A percentile compares a stretch with the other conserved stretches of the same genome.
Evolutionary conservation across 2,329 filamentous ascomycete genomes (phyloP).

Genomic region (Anisogramma anomala): DNA sequence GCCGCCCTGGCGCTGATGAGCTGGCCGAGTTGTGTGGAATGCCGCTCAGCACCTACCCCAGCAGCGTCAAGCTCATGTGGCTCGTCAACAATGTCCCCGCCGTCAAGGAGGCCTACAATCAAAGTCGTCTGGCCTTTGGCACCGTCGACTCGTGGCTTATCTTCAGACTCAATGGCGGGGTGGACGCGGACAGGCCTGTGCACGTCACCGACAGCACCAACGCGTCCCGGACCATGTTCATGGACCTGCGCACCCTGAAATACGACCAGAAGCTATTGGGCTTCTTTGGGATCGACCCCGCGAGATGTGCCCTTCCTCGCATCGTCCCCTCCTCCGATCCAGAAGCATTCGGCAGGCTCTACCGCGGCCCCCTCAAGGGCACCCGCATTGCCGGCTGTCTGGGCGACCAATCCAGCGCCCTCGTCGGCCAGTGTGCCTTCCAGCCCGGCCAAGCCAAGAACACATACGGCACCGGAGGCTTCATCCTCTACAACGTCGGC

Average conservation of each 20-base stretch:
- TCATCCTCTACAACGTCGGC: constrained; percentile 81
- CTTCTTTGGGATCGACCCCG: constrained; percentile 62
- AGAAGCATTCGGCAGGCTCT: constrained; percentile 58
- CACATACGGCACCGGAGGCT: constrained; percentile 83
- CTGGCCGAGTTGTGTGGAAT: constrained; percentile 64
- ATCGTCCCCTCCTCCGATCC: constrained; percentile 73
- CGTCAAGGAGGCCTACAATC: constrained; percentile 65
- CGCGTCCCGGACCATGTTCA: constrained; percentile 86
- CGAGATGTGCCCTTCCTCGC: constrained; percentile 64
- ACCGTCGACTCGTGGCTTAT: constrained; percentile 85
- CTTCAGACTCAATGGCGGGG: constrained; percentile 69
- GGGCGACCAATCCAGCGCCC: constrained; percentile 75
- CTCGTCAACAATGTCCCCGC: constrained; percentile 59
- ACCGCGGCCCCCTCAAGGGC: constrained; percentile 54
- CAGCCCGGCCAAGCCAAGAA: constrained; percentile 75
- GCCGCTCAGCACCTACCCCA: constrained; percentile 79
- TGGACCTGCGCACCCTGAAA: constrained; percentile 69
- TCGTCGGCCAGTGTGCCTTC: constrained; percentile 81
- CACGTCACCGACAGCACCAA: constrained; percentile 82
- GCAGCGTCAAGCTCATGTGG: constrained; percentile 77
- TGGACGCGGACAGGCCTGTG: constrained; percentile 43
- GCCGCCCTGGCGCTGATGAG: constrained; percentile 53
- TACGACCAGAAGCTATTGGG: constrained; percentile 67
- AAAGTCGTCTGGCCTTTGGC: constrained; percentile 66
- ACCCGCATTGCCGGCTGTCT: constrained; percentile 70